Evolutionary conservation across 208 protist species (phyloP).

Genomic region (Porcisia hertigi): DNA sequence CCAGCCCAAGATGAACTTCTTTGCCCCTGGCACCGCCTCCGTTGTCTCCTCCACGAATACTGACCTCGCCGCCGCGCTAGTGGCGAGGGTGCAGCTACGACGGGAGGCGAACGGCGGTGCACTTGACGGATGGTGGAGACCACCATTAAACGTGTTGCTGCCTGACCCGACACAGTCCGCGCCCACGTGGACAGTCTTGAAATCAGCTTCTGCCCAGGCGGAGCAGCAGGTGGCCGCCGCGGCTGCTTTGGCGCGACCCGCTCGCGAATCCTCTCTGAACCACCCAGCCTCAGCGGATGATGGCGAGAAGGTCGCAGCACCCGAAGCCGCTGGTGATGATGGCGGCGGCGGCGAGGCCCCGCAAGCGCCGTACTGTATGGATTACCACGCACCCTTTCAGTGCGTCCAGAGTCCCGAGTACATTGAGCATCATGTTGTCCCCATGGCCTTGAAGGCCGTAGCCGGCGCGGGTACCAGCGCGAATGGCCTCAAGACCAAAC

Average conservation of each 20-base stretch:
- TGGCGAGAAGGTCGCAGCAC: not conserved
- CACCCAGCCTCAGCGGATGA: not conserved
- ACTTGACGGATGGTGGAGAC: slow-evolving; percentile 29
- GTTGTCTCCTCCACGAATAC: not conserved
- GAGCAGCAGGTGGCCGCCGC: slow-evolving; percentile 15
- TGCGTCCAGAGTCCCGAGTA: slow-evolving; percentile 25
- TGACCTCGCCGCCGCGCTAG: slow-evolving; percentile 1
- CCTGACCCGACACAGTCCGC: slow-evolving; percentile 16
- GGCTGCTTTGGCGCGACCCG: not conserved
- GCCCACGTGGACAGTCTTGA: slow-evolving; percentile 11
- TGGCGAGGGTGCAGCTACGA: slow-evolving; percentile 10
- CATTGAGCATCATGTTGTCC: slow-evolving; percentile 14
- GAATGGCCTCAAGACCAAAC: not conserved
- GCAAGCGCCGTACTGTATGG: slow-evolving; percentile 5
- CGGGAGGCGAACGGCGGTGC: not conserved
- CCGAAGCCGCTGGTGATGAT: not conserved
- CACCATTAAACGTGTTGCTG: slow-evolving; percentile 37
- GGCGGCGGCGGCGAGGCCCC: not conserved
- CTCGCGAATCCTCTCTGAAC: not conserved
- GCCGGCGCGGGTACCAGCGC: slow-evolving; percentile 1
- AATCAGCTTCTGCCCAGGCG: slow-evolving; percentile 15
- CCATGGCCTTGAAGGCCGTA: slow-evolving; percentile 14
- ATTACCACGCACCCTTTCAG: slow-evolving; percentile 48
- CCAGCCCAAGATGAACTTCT: not conserved
- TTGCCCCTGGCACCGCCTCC: not conserved